Conservation (phyloP, 2,329 filamentous ascomycete species). For the Dactylonectria estremocensis region DNA sequence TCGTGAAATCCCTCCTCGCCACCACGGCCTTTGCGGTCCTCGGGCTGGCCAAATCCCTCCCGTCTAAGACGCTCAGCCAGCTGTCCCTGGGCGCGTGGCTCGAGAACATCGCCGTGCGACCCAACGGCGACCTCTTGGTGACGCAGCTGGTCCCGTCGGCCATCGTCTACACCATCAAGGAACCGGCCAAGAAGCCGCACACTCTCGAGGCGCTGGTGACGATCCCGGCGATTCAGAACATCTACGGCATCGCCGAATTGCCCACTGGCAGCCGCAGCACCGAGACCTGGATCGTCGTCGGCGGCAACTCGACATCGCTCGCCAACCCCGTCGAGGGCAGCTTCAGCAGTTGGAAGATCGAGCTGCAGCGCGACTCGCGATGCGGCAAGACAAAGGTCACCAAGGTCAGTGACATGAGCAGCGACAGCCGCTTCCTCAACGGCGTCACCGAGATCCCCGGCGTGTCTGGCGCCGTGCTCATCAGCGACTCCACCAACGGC, state of each 20-base stretch:
- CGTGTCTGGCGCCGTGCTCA: conserved; percentile 24
- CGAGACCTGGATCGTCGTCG: conserved; percentile 38
- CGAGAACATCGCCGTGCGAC: conserved; percentile 40
- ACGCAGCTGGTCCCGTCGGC: conserved; percentile 37
- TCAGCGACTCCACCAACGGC: conserved; percentile 30
- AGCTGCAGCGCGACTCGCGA: conserved; percentile 4
- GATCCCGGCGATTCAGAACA: conserved; percentile 35
- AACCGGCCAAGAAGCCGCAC: conserved; percentile 19
- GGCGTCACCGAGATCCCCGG: conserved; percentile 33
- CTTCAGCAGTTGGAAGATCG: conserved; percentile 35
- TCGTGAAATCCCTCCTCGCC: conserved; percentile 15
- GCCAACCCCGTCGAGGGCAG: conserved; percentile 25
- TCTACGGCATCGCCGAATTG: conserved; percentile 36
- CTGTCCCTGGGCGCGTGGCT: conserved; percentile 36
- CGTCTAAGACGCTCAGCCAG: conserved; percentile 28
- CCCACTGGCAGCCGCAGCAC: background rate
- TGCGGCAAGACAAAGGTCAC: conserved; percentile 15
- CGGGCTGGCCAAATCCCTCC: conserved; percentile 26
- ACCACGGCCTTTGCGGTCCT: conserved; percentile 16
- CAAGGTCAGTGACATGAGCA: conserved; percentile 35
- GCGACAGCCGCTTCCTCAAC: conserved; percentile 22
- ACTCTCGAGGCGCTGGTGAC: conserved; percentile 32
- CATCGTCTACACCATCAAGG: conserved; percentile 32
- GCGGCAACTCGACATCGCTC: conserved; percentile 34
- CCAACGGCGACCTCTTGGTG: conserved; percentile 36